A percentile compares a stretch with the other conserved stretches of the same genome.
Conservation (phyloP, 176 grass and related monocot species). For the Echinochloa phyllopogon region DNA sequence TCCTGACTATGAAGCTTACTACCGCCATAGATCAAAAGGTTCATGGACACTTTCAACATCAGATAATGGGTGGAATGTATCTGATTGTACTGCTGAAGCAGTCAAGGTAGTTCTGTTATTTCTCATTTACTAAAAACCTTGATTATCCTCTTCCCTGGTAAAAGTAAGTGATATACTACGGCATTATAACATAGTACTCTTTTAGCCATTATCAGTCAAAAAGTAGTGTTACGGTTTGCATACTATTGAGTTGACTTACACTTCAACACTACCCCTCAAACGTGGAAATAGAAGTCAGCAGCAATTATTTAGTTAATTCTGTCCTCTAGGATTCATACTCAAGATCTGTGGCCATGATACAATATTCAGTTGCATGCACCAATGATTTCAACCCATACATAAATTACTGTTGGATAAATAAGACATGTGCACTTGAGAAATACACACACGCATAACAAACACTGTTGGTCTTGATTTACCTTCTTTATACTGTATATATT, state of each 20-base stretch:
- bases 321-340: no score
- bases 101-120: constrained; percentile 38
- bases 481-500: neutral
- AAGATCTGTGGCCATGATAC: no score
- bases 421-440: neutral
- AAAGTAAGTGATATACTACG: neutral
- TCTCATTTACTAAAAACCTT: neutral
- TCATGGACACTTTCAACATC: constrained; percentile 65
- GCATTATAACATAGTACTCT: neutral
- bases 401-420: neutral
- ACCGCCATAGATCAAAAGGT: constrained; percentile 59
- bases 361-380: no score
- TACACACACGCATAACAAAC: neutral
- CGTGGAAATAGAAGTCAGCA: no score
- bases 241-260: neutral
- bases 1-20: constrained; percentile 35
- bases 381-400: no score
- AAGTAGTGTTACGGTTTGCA: neutral
- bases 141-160: neutral
- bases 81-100: constrained; percentile 59
- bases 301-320: no score
- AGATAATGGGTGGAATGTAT: constrained; percentile 58
- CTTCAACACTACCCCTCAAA: no score
- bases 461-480: neutral
- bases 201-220: neutral